Evolutionary conservation across 345 rosid species (phyloP), one percentile per base, ranked within the genome.

Genomic region (Anastatica hierochuntica): DNA sequence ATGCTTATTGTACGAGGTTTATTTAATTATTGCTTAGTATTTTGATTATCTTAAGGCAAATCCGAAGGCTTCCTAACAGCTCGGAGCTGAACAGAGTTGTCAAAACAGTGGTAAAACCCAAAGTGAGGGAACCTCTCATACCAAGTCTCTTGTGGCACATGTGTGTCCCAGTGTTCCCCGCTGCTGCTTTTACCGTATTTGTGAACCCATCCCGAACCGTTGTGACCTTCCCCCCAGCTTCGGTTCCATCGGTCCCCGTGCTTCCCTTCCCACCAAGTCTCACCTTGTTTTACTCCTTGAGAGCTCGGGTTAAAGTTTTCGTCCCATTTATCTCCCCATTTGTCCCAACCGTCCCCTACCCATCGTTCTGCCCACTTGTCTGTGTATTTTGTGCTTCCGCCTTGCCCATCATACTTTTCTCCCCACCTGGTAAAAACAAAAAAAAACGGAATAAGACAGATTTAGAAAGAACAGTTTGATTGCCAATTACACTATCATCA

Each of bases 281-380:
- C 95, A 17, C 98, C 98, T 69, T 90, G 98, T 70, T 87, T 90
- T 45, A 90, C 90, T n/a, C 98, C 98, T 1, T 74, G 77, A n/a
- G 74, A 74, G 21, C 77, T 77, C 13, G 71, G 64, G 60, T 80
- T 76, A 17, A 90, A 90, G 72, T 86, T 71, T 60, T 87, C 98
- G 13, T 90, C 98, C 98, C 98, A 87, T 62, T 90, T 90, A 78
- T 90, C 98, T 15, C 98, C 98, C 96, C 98, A 90, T 45, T 84
- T 90, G 18, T 92, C 67, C 96, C 98, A 86, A 14, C 84, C 81
- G 15, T 78, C 88, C 0, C 77, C 98, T 58, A 84, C 85, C 41
- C 80, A 72, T 10, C 90, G 76, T 72, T 87, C 98, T 0, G 96
- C 98, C 98, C 98, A 90, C 67, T 87, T 90, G 72, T 90, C 96